Conservation (phyloP, 176 grass and related monocot species). For the Guadua angustifolia region DNA sequence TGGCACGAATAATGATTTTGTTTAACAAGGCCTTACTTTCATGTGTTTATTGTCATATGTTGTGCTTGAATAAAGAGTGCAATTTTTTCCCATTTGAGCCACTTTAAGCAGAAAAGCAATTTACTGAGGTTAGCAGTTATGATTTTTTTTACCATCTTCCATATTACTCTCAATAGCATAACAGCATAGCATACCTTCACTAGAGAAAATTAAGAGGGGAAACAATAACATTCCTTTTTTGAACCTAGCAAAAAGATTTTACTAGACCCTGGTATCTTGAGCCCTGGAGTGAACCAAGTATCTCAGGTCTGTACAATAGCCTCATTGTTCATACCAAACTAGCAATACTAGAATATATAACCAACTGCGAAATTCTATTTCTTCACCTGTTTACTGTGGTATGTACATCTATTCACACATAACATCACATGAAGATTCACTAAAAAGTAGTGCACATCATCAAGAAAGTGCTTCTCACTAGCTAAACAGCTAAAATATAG, state of each 20-base stretch:
- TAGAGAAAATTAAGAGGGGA: background rate
- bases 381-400: background rate
- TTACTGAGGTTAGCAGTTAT: background rate
- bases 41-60: constrained; percentile 15
- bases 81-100: background rate
- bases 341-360: background rate
- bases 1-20: background rate
- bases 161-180: background rate
- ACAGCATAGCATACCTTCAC: background rate
- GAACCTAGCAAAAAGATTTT: constrained; percentile 34
- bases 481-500: constrained; percentile 60
- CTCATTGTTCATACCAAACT: background rate
- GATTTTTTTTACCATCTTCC: background rate
- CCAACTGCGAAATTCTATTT: constrained; percentile 11
- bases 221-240: background rate
- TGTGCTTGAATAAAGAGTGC: background rate
- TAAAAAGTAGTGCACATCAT: background rate
- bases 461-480: constrained; percentile 13
- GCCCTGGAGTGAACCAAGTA: background rate
- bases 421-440: constrained; percentile 8
- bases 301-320: background rate
- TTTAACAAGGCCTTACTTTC: background rate
- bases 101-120: background rate
- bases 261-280: background rate
- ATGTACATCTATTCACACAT: constrained; percentile 45